Base-by-base conservation (phyloP, 306 rosid genomes). In the Glycine tomentella region DNA sequence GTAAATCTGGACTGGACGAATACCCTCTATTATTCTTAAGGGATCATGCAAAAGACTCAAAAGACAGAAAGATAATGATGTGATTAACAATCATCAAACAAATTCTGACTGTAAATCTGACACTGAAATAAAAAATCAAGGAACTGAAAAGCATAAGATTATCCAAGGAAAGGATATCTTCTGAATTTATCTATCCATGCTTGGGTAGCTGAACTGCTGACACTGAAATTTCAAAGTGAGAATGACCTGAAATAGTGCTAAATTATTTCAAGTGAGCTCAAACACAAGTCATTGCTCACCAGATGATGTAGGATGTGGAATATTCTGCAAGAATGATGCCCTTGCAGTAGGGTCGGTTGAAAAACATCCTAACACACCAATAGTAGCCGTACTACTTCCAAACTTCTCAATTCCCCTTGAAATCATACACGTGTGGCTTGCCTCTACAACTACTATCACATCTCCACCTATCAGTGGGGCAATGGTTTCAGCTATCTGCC, bases 401-500 rank as follows among this genome's bases (percentile, higher is more conserved):
- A 90, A 85, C 85, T 96, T 96, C 87, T 93, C 97, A 31, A 96
- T 92, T 82, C 98, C 99, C 83, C 99, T 80, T 3, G 98, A 91
- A 65, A 96, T 89, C 99, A 93, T 93, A 88, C 99, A 96, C n/a
- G 97, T 93, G 87, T 96, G 99, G 73, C 89, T 83, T 66, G 98
- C 99, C 87, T 96, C 99, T 31, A 83, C 97, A 84, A 93, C 99
- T 63, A 96, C 94, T 31, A 96, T 85, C 62, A 96, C 97, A 75
- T 93, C 91, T 75, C 92, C 92, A 16, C 97, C 93, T 64, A 91
- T 48, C 62, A 92, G 62, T 7, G 93, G 88, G 2, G 99, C 85
- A 73, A 90, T 89, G 11, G 88, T 90, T 87, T 96, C 99, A 4
- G 99, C 98, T 81, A 96, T 90, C 88, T 96, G 98, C 80, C 98